phyloP scores from a whole-genome alignment of 805 yeast species.

The Scheffersomyces stipitis region DNA sequence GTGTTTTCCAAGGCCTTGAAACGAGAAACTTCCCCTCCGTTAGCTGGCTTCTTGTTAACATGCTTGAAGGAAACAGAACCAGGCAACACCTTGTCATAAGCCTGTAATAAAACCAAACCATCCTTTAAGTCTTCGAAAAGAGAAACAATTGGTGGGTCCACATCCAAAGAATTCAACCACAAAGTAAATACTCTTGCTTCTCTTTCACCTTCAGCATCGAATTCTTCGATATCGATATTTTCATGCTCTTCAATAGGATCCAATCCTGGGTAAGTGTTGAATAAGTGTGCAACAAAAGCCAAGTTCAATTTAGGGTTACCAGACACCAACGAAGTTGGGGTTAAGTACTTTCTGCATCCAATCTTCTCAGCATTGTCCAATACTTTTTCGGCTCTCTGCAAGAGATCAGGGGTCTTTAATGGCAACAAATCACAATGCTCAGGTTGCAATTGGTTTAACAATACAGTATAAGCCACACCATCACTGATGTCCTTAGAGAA shows the following conservation, averaged over 20 bases:
- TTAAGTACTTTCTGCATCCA: slow-evolving; percentile 90
- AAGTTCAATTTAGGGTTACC: slow-evolving; percentile 96
- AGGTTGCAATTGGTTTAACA: slow-evolving; percentile 86
- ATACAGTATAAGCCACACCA: slow-evolving; percentile 91
- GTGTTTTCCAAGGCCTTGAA: slow-evolving; percentile 96
- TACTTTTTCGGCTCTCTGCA: slow-evolving; percentile 84
- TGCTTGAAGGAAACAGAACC: slow-evolving; percentile 79
- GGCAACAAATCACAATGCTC: slow-evolving; percentile 80
- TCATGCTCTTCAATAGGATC: slow-evolving; percentile 93
- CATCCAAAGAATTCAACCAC: slow-evolving; percentile 96
- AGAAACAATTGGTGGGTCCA: slow-evolving; percentile 89
- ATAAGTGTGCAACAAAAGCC: slow-evolving; percentile 95
- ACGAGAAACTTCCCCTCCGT: slow-evolving; percentile 74
- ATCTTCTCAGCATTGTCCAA: slow-evolving; percentile 85
- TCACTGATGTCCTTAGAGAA: slow-evolving; percentile 87
- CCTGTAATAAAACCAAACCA: slow-evolving; percentile 85
- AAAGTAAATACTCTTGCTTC: slow-evolving; percentile 97
- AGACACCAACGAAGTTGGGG: slow-evolving; percentile 88
- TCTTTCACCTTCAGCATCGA: slow-evolving; percentile 99
- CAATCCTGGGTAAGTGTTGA: slow-evolving; percentile 94
- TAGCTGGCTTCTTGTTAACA: slow-evolving; percentile 80
- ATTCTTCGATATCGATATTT: slow-evolving; percentile 92
- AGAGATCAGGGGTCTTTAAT: slow-evolving; percentile 70
- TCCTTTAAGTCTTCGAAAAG: slow-evolving; percentile 94
- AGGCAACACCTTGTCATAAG: slow-evolving; percentile 93